Evolutionary conservation across 2,329 filamentous ascomycete species (phyloP), one percentile per base, ranked within the genome.

Genomic region (Hypomyces perniciosus): DNA sequence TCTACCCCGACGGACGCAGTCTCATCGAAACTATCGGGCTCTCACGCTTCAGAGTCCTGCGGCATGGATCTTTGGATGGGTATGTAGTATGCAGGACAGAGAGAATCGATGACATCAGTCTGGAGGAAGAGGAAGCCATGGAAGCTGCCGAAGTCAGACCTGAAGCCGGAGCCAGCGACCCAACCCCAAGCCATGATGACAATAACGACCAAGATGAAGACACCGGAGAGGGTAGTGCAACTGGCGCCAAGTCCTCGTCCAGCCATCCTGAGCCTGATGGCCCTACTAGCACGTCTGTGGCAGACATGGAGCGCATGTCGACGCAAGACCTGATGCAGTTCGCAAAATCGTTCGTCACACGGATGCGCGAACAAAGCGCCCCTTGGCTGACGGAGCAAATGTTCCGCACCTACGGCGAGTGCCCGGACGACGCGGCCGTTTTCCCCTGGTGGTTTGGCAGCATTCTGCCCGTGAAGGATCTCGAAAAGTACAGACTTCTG

Each of bases 361-460:
- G 78, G 44, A 90, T 90, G 80, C 79, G 81, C 48, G 75, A 76
- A 5, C 74, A 82, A 48, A 87, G 84, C 52, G 86, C 84, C 0
- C 78, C 80, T 0, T 95, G 89, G 90, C 72, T 95, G 29, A 81
- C 87, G 50, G 77, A 83, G 38, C 80, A 85, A 7, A 84, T 91
- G 33, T 72, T 91, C 30, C 72, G 81, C 31, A 83, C 87, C 5
- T 93, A 92, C 57, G 90, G 90, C 9, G 81, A 86, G 52, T 85
- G 85, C 20, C 90, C 90, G 0, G 74, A 80, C 12, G 88, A 95
- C 61, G 84, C 89, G 1, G 84, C 84, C 3, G 66, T 81, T 1
- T 93, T 96, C 58, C 88, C 90, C 0, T 96, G 90, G 78, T 96
- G 91, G 91, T 86, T 96, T 58, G 90, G 87, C 8, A 88, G 83